Percentiles rank a stretch among this genome's conserved stretches.
Conservation (phyloP, 73 alveolate species). For the Paramecium primaurelia region DNA sequence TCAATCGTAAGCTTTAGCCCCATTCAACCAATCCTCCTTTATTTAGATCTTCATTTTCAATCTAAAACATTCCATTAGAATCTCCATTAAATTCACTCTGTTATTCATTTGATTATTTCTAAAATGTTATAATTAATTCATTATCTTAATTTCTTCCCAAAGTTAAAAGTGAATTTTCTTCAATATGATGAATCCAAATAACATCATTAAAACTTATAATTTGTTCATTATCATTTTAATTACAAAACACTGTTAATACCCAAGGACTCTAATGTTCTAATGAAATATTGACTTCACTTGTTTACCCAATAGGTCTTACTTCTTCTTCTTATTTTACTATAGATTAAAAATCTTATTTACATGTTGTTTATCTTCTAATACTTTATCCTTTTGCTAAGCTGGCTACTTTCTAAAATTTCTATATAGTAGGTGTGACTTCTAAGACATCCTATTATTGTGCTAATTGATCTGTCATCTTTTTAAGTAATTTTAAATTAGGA, state of each 20-base stretch:
- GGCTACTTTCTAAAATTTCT: slow-evolving; percentile 2
- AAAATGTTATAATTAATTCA: neutral
- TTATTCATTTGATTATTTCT: neutral
- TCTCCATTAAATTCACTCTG: slow-evolving; percentile 43
- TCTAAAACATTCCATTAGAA: slow-evolving; percentile 61
- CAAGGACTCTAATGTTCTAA: slow-evolving; percentile 25
- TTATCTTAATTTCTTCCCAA: slow-evolving; percentile 32
- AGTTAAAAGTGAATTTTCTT: slow-evolving; percentile 14
- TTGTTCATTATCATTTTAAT: slow-evolving; percentile 23
- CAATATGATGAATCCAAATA: slow-evolving; percentile 41
- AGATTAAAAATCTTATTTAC: neutral
- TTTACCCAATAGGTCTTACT: neutral
- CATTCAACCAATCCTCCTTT: slow-evolving; percentile 58
- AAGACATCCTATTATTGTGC: neutral
- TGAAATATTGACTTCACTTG: slow-evolving; percentile 14
- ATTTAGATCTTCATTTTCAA: slow-evolving; percentile 34
- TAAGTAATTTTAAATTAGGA: neutral
- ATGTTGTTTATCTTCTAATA: neutral
- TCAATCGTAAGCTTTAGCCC: slow-evolving; percentile 28
- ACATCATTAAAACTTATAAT: slow-evolving; percentile 10
- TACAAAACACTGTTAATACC: neutral
- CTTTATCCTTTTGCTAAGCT: neutral
- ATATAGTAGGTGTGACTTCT: neutral
- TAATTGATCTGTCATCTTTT: neutral
- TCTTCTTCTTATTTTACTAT: neutral